Base-by-base conservation (phyloP, 2,329 filamentous ascomycete genomes). In the Penicillium sp. region DNA sequence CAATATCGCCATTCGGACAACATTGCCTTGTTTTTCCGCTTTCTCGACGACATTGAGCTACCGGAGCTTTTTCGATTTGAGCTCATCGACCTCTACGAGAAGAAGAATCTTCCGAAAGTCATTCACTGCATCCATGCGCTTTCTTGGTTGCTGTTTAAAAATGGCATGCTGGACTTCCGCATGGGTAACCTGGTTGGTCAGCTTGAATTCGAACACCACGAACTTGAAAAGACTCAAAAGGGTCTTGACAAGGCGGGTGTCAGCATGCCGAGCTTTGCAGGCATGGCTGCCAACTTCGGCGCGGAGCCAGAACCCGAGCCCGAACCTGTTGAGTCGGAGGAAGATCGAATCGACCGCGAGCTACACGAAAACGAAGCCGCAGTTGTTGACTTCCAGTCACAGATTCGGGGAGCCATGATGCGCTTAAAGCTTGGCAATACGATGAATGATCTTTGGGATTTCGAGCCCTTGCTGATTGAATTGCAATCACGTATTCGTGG, bases 81-180 rank as follows among this genome's bases (percentile, higher is more conserved):
- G 74, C 82, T 98, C 46, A 96, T 98, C 62, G 95, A 99, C 75
- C 79, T 99, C 13, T 99, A 99, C 79, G 96, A 99, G 76, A 99
- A 98, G 81, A 99, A 99, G 78, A 99, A 99, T 68, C 96, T 98
- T 1, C 95, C 95, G 4, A 99, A 98, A 75, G 96, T 98, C 71
- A 99, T 99, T 60, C 96, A 99, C 78, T 99, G 95, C 72, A 95
- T 99, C 52, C 95, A 99, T 69, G 95, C 95, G 0, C 81, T 99
- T 19, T 98, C 93, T 72, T 99, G 93, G 92, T 82, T 99, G n/a
- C 82, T 99, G 11, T 97, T 91, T 75, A 89, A 95, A 49, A 95
- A 97, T 73, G 93, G 95, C 1, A 91, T 98, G 61, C 90, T 98
- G 39, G 89, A 93, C 70, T 98, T 99, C 74, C 88, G 93, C 9